Evolutionary conservation across 257 asterid species (phyloP), one percentile per base, ranked within the genome.

Genomic region (Ocimum tenuiflorum): DNA sequence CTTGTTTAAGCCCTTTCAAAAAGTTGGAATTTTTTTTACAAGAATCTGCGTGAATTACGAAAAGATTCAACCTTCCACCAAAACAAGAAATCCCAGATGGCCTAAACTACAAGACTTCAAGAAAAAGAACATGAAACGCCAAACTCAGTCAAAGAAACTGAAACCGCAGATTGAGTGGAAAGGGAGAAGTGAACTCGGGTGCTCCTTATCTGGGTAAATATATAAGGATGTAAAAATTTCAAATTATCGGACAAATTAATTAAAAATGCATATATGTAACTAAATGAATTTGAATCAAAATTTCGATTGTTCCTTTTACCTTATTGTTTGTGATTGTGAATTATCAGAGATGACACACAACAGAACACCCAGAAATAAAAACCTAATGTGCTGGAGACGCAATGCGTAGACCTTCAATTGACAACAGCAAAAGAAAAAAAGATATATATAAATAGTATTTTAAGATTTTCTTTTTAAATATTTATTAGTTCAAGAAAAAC

Each of bases 61-160:
- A 4, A 27, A 27, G 31, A 66, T 61, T 47, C 65, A 49, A 24
- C 38, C 61, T 66, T 72, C 49, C 64, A 39, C 46, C 18, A 18
- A 62, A 78, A 64, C 35, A 47, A 60, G 29, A 22, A 19, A 60
- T 9, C 11, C 73, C 80, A 73, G 69, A 69, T 57, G 14, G 43
- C 33, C 61, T 23, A 69, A 27, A 31, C 41, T 46, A 46, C 7
- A 36, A 52, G 57, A 27, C 61, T 60, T 64, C 61, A 64, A 62
- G n/a, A 52, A 46, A 5, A 35, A 55, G 51, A 56, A 24, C 11
- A 15, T 0, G 48, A 51, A 66, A 65, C 42, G 66, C 49, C 48
- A 47, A 20, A 33, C 24, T 43, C 68, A 48, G 38, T 63, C 13
- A 13, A 60, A 60, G 35, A 49, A 12, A 22, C 20, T 47, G 17